Conservation (phyloP, 768 basidiomycete genomes). For the Dioszegia aurantiaca region DNA sequence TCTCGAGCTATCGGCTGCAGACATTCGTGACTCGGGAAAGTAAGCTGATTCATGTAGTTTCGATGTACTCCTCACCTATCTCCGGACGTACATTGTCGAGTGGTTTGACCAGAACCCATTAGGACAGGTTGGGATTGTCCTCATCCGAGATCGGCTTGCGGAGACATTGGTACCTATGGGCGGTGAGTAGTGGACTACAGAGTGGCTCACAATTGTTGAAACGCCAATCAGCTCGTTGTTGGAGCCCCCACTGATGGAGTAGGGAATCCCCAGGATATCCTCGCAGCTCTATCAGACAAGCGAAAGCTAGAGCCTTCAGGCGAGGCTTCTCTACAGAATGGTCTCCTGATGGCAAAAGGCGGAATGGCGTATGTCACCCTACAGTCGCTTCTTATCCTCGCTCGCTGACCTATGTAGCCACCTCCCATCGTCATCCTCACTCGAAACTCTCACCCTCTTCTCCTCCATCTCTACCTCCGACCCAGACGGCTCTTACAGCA, state of each 20-base stretch:
- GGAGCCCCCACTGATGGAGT: too few species aligned
- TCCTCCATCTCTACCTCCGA: conserved; percentile 96
- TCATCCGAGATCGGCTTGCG: conserved; percentile 84
- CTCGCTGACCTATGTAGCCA: conserved; percentile 66
- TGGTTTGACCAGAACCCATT: conserved; percentile 99
- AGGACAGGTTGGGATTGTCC: conserved; percentile 92
- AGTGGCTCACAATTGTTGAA: too few species aligned
- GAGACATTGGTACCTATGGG: conserved; percentile 90
- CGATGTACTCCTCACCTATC: conserved; percentile 82
- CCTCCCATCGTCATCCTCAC: conserved; percentile 93
- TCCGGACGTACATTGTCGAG: conserved; percentile 85
- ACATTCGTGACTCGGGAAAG: neutral
- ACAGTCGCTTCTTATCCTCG: neutral
- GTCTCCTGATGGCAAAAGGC: conserved; percentile 91
- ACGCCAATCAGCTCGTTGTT: too few species aligned
- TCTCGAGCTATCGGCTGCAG: neutral
- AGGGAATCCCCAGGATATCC: conserved; percentile 97
- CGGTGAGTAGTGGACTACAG: too few species aligned
- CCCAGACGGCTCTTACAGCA: conserved; percentile 68
- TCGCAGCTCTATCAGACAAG: conserved; percentile 77
- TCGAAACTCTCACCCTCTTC: conserved; percentile 89
- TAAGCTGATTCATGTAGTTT: conserved; percentile 57
- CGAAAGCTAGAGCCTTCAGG: conserved; percentile 84
- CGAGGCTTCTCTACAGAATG: conserved; percentile 94
- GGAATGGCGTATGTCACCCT: conserved; percentile 71